phyloP scores from a whole-genome alignment of 1,284 basidiomycete genomes.

The Pterulicium gracile region DNA sequence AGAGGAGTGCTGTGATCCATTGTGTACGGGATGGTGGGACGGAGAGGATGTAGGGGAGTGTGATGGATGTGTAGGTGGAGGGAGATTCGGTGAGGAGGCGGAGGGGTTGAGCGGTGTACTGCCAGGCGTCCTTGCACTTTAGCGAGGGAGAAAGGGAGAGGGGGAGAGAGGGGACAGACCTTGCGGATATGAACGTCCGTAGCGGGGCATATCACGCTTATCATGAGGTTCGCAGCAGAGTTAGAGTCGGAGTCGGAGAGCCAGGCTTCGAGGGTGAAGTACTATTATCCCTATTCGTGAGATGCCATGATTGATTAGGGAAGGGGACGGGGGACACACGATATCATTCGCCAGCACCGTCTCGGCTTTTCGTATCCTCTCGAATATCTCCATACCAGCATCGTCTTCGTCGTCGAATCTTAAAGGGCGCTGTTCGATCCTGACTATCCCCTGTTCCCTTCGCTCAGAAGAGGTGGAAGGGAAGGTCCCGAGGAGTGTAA shows the following conservation, averaged over 20 bases:
- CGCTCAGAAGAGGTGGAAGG: not conserved
- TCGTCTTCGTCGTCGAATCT: not conserved
- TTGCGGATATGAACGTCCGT: constrained; percentile 79
- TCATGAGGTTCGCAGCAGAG: constrained; percentile 20
- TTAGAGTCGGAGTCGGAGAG: too few species aligned
- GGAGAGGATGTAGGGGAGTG: constrained; percentile 68
- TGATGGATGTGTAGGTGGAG: constrained; percentile 55
- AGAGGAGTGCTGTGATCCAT: constrained; percentile 58
- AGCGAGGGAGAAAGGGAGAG: not conserved
- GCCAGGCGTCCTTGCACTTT: constrained; percentile 5
- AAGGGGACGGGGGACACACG: not conserved
- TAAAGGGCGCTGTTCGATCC: not conserved
- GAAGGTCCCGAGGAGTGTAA: not conserved
- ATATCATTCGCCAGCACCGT: not conserved
- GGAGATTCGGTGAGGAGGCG: constrained; percentile 78
- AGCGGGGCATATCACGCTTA: constrained; percentile 75
- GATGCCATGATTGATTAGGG: too few species aligned
- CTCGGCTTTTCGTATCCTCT: not conserved
- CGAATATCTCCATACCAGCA: too few species aligned
- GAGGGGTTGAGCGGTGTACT: constrained; percentile 75
- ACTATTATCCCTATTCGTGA: too few species aligned
- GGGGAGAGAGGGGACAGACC: constrained; percentile 20
- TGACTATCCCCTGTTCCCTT: not conserved
- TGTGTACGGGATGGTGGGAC: constrained; percentile 68
- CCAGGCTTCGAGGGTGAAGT: not conserved